These are phyloP conservation scores for Yamadazyma atlantica DNA, from an alignment of 1,139 yeast species.

Conservation along the genomic window DNA sequence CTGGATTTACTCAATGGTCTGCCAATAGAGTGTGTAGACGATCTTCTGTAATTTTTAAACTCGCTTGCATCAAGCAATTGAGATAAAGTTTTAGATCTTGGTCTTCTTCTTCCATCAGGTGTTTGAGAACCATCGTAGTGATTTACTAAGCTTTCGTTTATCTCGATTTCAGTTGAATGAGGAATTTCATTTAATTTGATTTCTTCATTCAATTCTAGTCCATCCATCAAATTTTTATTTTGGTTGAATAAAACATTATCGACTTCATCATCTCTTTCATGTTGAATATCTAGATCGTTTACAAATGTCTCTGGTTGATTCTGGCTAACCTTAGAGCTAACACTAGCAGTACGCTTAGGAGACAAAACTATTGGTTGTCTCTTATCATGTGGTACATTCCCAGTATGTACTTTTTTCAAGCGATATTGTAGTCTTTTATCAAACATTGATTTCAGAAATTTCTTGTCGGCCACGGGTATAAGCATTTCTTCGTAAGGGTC, in stretches of 20 bases:
- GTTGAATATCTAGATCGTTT: no score
- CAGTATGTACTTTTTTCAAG: neutral
- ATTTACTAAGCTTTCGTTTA: constrained; percentile 7
- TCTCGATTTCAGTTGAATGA: constrained; percentile 6
- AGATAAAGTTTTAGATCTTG: neutral
- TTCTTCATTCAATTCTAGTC: neutral
- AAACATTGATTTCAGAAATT: constrained; percentile 5
- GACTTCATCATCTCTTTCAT: neutral
- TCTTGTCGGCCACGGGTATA: constrained; percentile 5
- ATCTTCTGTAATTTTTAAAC: neutral
- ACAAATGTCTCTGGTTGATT: no score
- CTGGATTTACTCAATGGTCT: neutral
- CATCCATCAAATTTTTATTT: neutral
- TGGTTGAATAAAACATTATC: neutral
- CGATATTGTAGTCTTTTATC: constrained; percentile 4
- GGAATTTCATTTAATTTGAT: constrained; percentile 5
- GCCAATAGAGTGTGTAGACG: neutral
- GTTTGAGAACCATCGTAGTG: constrained; percentile 6
- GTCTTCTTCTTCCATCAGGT: no score
- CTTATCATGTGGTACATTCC: neutral
- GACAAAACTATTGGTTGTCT: neutral
- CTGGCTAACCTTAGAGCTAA: no score
- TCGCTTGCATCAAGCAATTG: neutral
- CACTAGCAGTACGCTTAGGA: neutral
- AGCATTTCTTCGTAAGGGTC: constrained; percentile 8